phyloP scores from a whole-genome alignment of 805 yeast species.

The Starmerella roubikii region DNA sequence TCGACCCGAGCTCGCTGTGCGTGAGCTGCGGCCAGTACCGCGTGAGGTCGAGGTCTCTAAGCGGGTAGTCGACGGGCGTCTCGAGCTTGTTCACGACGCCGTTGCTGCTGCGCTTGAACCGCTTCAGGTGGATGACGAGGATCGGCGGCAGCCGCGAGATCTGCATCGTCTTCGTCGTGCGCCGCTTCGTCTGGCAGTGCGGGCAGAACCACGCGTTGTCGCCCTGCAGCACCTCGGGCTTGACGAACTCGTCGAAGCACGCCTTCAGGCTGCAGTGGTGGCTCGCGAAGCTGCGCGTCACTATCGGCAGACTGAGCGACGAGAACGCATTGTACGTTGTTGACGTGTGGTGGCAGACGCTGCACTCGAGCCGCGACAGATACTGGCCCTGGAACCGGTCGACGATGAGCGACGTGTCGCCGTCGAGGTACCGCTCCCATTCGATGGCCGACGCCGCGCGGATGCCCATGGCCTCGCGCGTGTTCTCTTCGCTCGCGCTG shows the following conservation, averaged over 20 bases:
- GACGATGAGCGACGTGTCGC: slow-evolving; percentile 67
- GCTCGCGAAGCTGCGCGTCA: slow-evolving; percentile 18
- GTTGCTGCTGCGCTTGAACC: slow-evolving; percentile 41
- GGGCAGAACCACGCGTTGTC: slow-evolving; percentile 83
- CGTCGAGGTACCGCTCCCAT: slow-evolving; percentile 76
- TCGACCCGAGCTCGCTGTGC: slow-evolving; percentile 11
- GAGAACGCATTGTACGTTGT: slow-evolving; percentile 79
- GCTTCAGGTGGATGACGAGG: slow-evolving; percentile 69
- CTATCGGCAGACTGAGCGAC: slow-evolving; percentile 61
- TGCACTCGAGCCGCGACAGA: slow-evolving; percentile 61
- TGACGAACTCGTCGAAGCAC: slow-evolving; percentile 67
- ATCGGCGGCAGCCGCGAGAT: slow-evolving; percentile 70
- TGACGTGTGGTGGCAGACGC: slow-evolving; percentile 59
- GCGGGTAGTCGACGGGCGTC: slow-evolving; percentile 55
- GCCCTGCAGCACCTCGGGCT: slow-evolving; percentile 57
- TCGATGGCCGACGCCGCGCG: slow-evolving; percentile 76
- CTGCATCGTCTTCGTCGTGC: slow-evolving; percentile 52
- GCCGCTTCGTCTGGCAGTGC: slow-evolving; percentile 46
- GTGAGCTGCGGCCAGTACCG: slow-evolving; percentile 49
- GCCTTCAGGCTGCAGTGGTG: slow-evolving; percentile 34
- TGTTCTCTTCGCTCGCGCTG: slow-evolving; percentile 55
- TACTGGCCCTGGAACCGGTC: slow-evolving; percentile 84
- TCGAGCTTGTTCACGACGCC: slow-evolving; percentile 40
- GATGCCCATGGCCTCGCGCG: slow-evolving; percentile 58
- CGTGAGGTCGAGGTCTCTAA: slow-evolving; percentile 46